Conservation (phyloP, 371 early-diverging fungal genomes). For the Gilbertella persicaria region DNA sequence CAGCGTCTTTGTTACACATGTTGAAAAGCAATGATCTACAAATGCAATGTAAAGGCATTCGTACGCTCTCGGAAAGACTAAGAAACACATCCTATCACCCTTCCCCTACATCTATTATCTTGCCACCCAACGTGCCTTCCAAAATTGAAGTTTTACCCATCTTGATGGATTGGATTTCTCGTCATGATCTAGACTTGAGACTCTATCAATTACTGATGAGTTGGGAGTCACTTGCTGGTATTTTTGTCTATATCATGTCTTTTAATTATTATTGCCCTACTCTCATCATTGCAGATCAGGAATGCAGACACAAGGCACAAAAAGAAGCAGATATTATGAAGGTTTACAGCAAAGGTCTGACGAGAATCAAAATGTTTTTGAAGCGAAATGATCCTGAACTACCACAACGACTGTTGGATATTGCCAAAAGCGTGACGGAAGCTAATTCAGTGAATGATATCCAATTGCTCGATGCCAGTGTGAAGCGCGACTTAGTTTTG, state of each 20-base stretch:
- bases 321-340: background rate
- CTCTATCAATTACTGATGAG: constrained; percentile 31
- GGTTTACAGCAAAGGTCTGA: constrained; percentile 18
- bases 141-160: constrained; percentile 22
- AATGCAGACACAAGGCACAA: background rate
- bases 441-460: background rate
- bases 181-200: background rate
- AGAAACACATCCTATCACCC: constrained; percentile 2
- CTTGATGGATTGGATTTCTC: constrained; percentile 18
- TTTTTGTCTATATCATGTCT: constrained; percentile 26
- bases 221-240: constrained; percentile 36
- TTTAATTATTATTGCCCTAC: constrained; percentile 29
- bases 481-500: constrained; percentile 6
- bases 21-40: constrained; percentile 16
- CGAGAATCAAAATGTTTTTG: constrained; percentile 27
- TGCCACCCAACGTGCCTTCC: constrained; percentile 29
- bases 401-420: constrained; percentile 14
- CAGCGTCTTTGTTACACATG: constrained; percentile 16
- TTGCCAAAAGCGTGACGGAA: background rate
- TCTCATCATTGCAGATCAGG: constrained; percentile 17
- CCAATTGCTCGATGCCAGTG: constrained; percentile 5
- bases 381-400: constrained; percentile 29
- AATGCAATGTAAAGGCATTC: constrained; percentile 21
- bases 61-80: constrained; percentile 10
- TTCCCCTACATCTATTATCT: background rate